These are phyloP conservation scores for Flaveria sonorensis DNA, from an alignment of 129 eudicot species.

Conservation along the genomic window DNA sequence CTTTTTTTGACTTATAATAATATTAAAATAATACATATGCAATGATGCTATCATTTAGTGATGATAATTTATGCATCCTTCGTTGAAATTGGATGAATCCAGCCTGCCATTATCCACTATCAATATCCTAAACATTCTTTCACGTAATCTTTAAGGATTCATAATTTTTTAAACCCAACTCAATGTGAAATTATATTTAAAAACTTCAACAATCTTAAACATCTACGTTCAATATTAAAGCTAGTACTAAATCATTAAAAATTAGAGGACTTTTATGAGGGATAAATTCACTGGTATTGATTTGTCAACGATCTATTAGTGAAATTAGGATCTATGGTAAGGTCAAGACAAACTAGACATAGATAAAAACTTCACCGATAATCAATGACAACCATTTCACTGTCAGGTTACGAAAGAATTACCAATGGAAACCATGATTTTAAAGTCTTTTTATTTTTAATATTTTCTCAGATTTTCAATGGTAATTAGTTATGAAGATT, in stretches of 20 bases:
- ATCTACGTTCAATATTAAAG: neutral
- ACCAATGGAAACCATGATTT: too few species aligned
- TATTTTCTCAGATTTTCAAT: too few species aligned
- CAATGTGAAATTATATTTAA: neutral
- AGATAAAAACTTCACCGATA: too few species aligned
- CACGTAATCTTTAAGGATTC: neutral
- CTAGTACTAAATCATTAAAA: neutral
- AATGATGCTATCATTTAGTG: constrained; percentile 1
- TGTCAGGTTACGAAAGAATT: too few species aligned
- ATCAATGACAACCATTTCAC: too few species aligned
- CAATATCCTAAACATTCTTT: neutral
- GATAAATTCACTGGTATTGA: too few species aligned
- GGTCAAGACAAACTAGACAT: too few species aligned
- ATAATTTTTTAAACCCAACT: neutral
- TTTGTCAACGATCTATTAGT: too few species aligned
- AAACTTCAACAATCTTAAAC: neutral
- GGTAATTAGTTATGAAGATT: too few species aligned
- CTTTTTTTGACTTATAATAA: constrained; percentile 10
- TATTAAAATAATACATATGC: neutral
- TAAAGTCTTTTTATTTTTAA: too few species aligned
- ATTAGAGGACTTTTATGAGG: too few species aligned
- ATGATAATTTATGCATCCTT: neutral
- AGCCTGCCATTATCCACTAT: neutral
- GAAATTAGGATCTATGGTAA: too few species aligned
- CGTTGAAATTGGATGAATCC: neutral